Evolutionary conservation across 2,329 filamentous ascomycete species (phyloP), one percentile per base, ranked within the genome.

Genomic region (Phaeoacremonium minimum): DNA sequence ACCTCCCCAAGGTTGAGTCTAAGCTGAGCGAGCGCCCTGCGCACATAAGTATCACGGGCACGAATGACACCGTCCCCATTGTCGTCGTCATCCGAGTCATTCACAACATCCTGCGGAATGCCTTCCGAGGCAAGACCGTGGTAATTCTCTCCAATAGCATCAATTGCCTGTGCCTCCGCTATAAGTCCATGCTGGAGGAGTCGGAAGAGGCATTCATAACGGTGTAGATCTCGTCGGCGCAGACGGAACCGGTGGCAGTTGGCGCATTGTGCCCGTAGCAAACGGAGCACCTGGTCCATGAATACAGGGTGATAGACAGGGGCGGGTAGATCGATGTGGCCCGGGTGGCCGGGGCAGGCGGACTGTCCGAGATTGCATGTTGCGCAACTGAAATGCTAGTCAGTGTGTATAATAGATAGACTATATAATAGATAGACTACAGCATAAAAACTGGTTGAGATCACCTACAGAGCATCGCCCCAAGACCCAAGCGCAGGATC

Each of bases 231-330:
- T 36, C 81, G 76, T 33, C 82, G 77, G n/a, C 83, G 73, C 57
- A 96, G 74, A 55, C 85, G 87, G 48, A 98, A 81, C 39, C 83
- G 80, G 55, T 90, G 84, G 64, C 94, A 98, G 66, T 95, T 96
- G 41, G 84, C 76, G 59, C 93, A 98, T 61, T 91, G 85, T 36
- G 87, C 85, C 49, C 89, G 82, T 15, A 98, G 73, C 31, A 98
- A 71, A 30, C 87, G 83, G 45, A 94, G 77, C 35, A 90, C 77
- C 59, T 96, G 90, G 56, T 96, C 90, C 71, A 98, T 85, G 55
- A 96, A 97, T 3, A 89, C 85, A n/a, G 91, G 87, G 61, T 98
- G 91, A 59, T 97, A 98, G 35, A 96, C 87, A 32, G 87, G 87
- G 11, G 90, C 84, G 12, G 93, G 90, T 11, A 98, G 80, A 51